A percentile compares a stretch with the other conserved stretches of the same genome.
Conservation (phyloP, 805 yeast genomes). For the Grigorovia humatica region DNA sequence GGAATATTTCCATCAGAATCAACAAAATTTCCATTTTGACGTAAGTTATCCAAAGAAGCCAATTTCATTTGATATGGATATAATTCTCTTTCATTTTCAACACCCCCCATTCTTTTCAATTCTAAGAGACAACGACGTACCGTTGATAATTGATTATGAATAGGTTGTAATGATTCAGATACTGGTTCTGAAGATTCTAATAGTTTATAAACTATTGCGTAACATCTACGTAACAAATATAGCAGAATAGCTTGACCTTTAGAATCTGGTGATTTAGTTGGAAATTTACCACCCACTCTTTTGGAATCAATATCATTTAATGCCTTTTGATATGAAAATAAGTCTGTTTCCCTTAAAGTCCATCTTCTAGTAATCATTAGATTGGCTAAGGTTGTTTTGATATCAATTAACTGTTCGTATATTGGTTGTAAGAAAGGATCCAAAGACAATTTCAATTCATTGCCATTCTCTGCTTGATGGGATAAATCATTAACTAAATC, state of each 20-base stretch:
- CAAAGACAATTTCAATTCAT: constrained; percentile 24
- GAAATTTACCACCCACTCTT: constrained; percentile 54
- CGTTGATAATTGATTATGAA: constrained; percentile 88
- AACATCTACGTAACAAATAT: constrained; percentile 80
- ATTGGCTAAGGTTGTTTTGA: constrained; percentile 70
- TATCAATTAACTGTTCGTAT: constrained; percentile 51
- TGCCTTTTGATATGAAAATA: constrained; percentile 69
- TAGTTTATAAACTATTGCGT: constrained; percentile 79
- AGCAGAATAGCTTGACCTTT: constrained; percentile 55
- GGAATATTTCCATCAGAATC: constrained; percentile 83
- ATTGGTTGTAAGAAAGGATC: constrained; percentile 46
- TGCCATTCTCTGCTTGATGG: constrained; percentile 25
- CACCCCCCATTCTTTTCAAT: constrained; percentile 86
- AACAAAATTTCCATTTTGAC: constrained; percentile 81
- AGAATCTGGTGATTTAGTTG: constrained; percentile 27
- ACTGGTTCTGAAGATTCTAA: constrained; percentile 93
- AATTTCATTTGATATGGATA: constrained; percentile 94
- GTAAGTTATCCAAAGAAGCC: constrained; percentile 75
- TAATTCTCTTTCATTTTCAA: constrained; percentile 75
- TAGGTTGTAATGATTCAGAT: constrained; percentile 82
- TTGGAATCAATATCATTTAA: constrained; percentile 64
- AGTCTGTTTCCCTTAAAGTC: constrained; percentile 94
- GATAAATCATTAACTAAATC: constrained; percentile 60
- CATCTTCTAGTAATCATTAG: constrained; percentile 87
- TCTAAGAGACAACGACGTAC: constrained; percentile 85